Percentiles rank a stretch among this genome's conserved stretches.
Evolutionary conservation across 2,329 filamentous ascomycete species (phyloP).

Genomic region (Capronia americana): DNA sequence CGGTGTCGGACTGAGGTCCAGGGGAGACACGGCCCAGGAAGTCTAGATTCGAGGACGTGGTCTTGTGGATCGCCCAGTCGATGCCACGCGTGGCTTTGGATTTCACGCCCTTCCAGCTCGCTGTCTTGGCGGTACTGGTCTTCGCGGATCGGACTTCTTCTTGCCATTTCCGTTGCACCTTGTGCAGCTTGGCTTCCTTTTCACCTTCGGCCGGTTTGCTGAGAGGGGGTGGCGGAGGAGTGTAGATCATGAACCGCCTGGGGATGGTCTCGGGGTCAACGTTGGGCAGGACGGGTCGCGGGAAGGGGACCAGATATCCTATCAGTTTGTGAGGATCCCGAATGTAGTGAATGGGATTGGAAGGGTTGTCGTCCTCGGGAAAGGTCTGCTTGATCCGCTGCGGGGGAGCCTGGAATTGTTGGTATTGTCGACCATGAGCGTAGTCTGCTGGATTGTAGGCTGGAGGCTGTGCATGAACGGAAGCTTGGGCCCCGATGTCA

Average conservation of each 20-base stretch:
- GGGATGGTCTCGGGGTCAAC: constrained; percentile 46
- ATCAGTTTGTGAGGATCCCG: constrained; percentile 52
- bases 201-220: constrained; percentile 49
- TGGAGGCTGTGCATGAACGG: constrained; percentile 7
- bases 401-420: constrained; percentile 34
- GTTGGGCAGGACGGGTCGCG: constrained; percentile 48
- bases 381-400: constrained; percentile 32
- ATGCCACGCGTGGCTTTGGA: constrained; percentile 50
- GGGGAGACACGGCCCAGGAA: constrained; percentile 50
- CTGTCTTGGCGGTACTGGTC: constrained; percentile 48
- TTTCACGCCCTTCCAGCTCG: constrained; percentile 53
- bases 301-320: constrained; percentile 54
- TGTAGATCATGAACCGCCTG: constrained; percentile 53
- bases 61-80: constrained; percentile 49
- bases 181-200: constrained; percentile 52
- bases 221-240: constrained; percentile 52
- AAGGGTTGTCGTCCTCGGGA: constrained; percentile 37
- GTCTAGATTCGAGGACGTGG: constrained; percentile 52
- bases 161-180: constrained; percentile 55
- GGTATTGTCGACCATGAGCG: constrained; percentile 10
- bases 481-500: constrained; percentile 13
- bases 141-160: constrained; percentile 54
- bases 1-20: constrained; percentile 38
- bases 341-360: constrained; percentile 49
- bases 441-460: constrained; percentile 20